phyloP scores from a whole-genome alignment of 768 basidiomycete genomes.

The Clathrus columnatus region DNA sequence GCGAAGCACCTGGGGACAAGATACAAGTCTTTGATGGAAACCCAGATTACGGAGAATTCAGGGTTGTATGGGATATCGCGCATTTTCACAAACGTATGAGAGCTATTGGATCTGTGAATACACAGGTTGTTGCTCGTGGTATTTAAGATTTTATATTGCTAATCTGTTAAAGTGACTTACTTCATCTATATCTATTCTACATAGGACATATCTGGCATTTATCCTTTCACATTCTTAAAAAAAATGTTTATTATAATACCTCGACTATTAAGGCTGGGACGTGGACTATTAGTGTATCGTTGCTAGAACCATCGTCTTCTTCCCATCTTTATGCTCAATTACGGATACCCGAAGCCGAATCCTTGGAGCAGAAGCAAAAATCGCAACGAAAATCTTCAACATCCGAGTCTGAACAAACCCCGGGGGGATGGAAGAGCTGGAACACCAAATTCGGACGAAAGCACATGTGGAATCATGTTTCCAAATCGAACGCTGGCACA shows the following conservation, averaged over 20 bases:
- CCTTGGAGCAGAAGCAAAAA: background rate
- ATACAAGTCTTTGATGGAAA: background rate
- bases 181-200: background rate
- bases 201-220: slow-evolving; percentile 6
- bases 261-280: background rate
- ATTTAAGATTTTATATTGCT: background rate
- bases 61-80: slow-evolving; percentile 1
- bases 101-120: background rate
- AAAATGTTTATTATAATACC: background rate
- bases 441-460: background rate
- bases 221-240: background rate
- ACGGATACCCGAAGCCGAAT: background rate
- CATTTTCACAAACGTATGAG: slow-evolving; percentile 10
- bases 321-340: slow-evolving; percentile 2
- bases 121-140: slow-evolving; percentile 7
- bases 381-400: background rate
- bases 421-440: no score
- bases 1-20: background rate
- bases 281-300: slow-evolving; percentile 1
- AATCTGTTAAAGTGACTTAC: background rate
- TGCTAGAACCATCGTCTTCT: slow-evolving; percentile 2
- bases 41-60: slow-evolving; percentile 7
- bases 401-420: background rate
- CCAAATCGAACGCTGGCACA: background rate
- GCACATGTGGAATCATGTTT: background rate